Conservation (phyloP, 2,329 filamentous ascomycete species). For the Aspergillus floridensis region DNA sequence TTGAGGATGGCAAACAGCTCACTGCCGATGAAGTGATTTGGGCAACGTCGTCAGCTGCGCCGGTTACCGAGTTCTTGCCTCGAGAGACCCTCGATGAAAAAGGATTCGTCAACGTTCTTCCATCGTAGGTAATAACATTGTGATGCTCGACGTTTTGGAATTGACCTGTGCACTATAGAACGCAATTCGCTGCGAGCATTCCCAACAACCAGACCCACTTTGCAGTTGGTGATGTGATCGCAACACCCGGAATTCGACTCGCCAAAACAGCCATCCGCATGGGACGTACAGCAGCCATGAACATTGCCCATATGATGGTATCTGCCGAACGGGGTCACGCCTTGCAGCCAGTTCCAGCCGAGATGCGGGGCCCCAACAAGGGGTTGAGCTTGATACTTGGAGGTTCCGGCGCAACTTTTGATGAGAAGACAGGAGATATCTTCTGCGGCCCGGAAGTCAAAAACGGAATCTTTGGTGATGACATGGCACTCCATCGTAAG, state of each 20-base stretch:
- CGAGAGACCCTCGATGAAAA: conserved; percentile 55
- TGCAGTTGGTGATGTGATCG: conserved; percentile 52
- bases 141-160: not conserved
- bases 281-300: not conserved
- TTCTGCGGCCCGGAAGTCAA: not conserved
- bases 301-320: not conserved
- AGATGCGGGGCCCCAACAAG: not conserved
- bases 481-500: not conserved
- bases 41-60: conserved; percentile 61
- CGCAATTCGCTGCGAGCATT: conserved; percentile 48
- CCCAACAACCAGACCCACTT: conserved; percentile 62
- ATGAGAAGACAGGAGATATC: not conserved
- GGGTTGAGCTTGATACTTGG: not conserved
- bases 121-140: conserved; percentile 44
- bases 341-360: not conserved
- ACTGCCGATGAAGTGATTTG: conserved; percentile 64
- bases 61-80: conserved; percentile 63
- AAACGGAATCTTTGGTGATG: not conserved
- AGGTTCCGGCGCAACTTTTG: not conserved
- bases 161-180: not conserved
- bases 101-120: conserved; percentile 61
- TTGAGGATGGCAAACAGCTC: conserved; percentile 59
- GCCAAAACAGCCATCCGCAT: not conserved
- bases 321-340: not conserved
- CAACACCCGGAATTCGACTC: not conserved